Percentiles rank a stretch among this genome's conserved stretches.
These are phyloP conservation scores for Backusella tuberculispora DNA, from an alignment of 192 early-diverging fungal species.

Conservation along the genomic window DNA sequence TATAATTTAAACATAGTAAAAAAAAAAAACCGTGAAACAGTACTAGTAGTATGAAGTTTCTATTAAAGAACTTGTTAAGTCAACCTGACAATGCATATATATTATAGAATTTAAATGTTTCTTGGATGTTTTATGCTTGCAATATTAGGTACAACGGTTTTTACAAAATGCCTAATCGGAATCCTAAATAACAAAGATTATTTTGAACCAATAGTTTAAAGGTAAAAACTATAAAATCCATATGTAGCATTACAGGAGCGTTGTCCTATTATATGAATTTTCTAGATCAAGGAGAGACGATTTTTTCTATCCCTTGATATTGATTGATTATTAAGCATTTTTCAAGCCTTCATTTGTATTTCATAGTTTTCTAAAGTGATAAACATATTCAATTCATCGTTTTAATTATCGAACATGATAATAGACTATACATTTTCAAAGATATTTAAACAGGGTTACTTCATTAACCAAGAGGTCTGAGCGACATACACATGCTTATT, in stretches of 20 bases:
- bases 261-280: not conserved
- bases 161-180: not conserved
- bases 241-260: not conserved
- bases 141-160: not conserved
- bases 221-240: not conserved
- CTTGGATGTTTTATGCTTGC: not conserved
- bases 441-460: not conserved
- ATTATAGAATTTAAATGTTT: not conserved
- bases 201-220: not conserved
- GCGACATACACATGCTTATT: not conserved
- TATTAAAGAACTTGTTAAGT: not conserved
- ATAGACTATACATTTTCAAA: not conserved
- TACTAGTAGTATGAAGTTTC: not conserved
- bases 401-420: not conserved
- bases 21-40: not conserved
- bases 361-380: not conserved
- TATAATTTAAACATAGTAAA: not conserved
- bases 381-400: no score
- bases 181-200: not conserved
- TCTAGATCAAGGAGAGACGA: not conserved
- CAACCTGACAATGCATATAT: not conserved
- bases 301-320: not conserved
- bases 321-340: not conserved
- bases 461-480: not conserved
- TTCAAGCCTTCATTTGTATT: not conserved